These are phyloP conservation scores for Trifolium repens DNA, from an alignment of 306 rosid genomes.

Conservation along the genomic window DNA sequence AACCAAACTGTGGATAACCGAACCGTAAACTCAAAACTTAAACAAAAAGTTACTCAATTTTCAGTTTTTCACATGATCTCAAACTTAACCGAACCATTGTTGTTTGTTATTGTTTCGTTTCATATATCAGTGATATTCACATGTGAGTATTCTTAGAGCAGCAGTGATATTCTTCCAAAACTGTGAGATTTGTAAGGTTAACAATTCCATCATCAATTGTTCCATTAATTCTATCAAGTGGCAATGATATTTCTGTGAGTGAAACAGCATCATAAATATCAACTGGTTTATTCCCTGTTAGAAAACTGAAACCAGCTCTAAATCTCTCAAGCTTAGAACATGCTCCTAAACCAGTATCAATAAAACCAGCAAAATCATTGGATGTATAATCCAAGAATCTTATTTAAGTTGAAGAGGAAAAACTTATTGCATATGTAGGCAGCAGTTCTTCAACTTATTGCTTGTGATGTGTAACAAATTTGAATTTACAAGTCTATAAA, in stretches of 20 bases:
- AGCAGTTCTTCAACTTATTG: no score
- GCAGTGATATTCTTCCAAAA: slow-evolving; percentile 68
- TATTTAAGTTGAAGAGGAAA: slow-evolving; percentile 7
- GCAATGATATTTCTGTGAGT: slow-evolving; percentile 65
- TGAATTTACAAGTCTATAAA: no score
- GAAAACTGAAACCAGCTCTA: slow-evolving; percentile 75
- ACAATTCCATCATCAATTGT: slow-evolving; percentile 52
- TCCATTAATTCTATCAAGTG: slow-evolving; percentile 63
- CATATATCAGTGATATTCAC: no score
- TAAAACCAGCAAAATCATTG: slow-evolving; percentile 56
- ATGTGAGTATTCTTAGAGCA: slow-evolving; percentile 61
- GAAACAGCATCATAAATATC: slow-evolving; percentile 58
- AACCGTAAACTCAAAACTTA: no score
- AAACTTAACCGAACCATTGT: no score
- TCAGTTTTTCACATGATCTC: no score
- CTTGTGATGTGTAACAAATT: no score
- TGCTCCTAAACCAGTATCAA: slow-evolving; percentile 60
- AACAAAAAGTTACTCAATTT: no score
- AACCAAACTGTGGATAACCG: no score
- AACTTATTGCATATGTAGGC: no score
- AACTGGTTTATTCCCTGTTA: slow-evolving; percentile 63
- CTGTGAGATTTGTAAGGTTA: slow-evolving; percentile 60
- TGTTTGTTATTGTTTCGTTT: no score
- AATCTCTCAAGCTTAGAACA: slow-evolving; percentile 71
- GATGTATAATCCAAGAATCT: slow-evolving; percentile 66